A percentile compares a stretch with the other conserved stretches of the same genome.
Evolutionary conservation across 768 basidiomycete species (phyloP).

Genomic region (Amyloporia xantha): DNA sequence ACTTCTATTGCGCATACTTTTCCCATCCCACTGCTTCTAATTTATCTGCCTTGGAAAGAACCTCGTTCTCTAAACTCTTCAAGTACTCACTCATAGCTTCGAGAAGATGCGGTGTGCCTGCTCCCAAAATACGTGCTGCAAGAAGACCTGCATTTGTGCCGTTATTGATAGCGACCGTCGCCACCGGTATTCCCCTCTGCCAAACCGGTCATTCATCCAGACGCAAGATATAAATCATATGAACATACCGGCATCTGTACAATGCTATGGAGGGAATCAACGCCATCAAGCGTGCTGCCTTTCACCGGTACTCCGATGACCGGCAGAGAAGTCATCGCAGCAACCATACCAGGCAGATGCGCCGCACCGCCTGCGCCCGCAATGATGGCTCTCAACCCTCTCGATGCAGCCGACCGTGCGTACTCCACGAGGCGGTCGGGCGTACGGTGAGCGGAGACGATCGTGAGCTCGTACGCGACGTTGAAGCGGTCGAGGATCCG

Average conservation of each 20-base stretch:
- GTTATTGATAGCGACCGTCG: slow-evolving; percentile 96
- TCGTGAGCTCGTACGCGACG: slow-evolving; percentile 88
- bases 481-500: slow-evolving; percentile 75
- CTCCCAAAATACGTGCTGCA: slow-evolving; percentile 83
- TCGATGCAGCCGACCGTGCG: slow-evolving; percentile 61
- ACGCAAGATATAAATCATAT: slow-evolving; percentile 1
- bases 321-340: slow-evolving; percentile 85
- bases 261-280: slow-evolving; percentile 95
- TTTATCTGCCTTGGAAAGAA: slow-evolving; percentile 70
- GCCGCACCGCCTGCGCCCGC: slow-evolving; percentile 99
- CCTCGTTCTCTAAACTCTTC: slow-evolving; percentile 62
- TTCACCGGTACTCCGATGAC: slow-evolving; percentile 97
- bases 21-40: slow-evolving; percentile 84
- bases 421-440: slow-evolving; percentile 82
- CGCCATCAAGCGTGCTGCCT: slow-evolving; percentile 87
- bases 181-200: slow-evolving; percentile 93
- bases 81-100: slow-evolving; percentile 71
- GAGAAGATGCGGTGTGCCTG: slow-evolving; percentile 61
- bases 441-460: slow-evolving; percentile 95
- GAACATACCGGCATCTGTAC: slow-evolving; percentile 95
- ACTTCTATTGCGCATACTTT: slow-evolving; percentile 38
- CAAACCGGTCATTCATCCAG: slow-evolving; percentile 7
- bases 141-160: slow-evolving; percentile 89
- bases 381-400: slow-evolving; percentile 72
- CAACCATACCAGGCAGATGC: slow-evolving; percentile 98